Base-by-base conservation (phyloP, 345 rosid species). In the Turritis glabra region DNA sequence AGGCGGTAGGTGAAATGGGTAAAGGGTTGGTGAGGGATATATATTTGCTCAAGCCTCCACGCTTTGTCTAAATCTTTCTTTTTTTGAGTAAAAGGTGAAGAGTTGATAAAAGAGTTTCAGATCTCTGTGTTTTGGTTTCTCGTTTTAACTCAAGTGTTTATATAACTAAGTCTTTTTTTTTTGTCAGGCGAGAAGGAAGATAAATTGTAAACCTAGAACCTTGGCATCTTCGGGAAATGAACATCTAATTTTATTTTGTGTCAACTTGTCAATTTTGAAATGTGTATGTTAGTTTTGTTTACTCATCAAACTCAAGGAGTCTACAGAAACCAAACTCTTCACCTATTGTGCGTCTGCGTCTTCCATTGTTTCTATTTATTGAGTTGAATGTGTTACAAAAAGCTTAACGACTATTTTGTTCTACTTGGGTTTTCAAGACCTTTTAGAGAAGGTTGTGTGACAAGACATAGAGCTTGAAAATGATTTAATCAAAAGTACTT, bases 1-100 rank as follows among this genome's bases (percentile, higher is more conserved):
- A 82, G 73, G 74, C 79, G 11, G 80, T 84, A 2, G 91, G 96
- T 32, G 88, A 92, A 77, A 69, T 81, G 53, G 99, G 99, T 73
- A 88, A 87, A 85, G 97, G 99, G 50, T 80, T 95, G 25, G 93
- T 90, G 67, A 82, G 86, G 61, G 86, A 90, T 65, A 77, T 90
- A 35, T 77, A 89, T 72, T 67, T 85, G 73, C 82, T 95, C 46
- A 89, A 90, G 84, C 74, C 90, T 55, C 93, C 91, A 61, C 82
- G 82, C 35, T 9, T 72, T 37, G 7, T 30, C 23, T 55, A 55
- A 55, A 15, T 35, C 35, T 52, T 52, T 51, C 44, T 40, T 5
- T 27, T 27, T 5, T 14, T 13, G n/a, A 25, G 57, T 23, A 11
- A 52, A 51, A 23, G 56, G 56, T 52, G 57, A 52, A 25, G 30